Evolutionary conservation across 768 basidiomycete species (phyloP), one percentile per base, ranked within the genome.

Genomic region (Tulasnella sp.): DNA sequence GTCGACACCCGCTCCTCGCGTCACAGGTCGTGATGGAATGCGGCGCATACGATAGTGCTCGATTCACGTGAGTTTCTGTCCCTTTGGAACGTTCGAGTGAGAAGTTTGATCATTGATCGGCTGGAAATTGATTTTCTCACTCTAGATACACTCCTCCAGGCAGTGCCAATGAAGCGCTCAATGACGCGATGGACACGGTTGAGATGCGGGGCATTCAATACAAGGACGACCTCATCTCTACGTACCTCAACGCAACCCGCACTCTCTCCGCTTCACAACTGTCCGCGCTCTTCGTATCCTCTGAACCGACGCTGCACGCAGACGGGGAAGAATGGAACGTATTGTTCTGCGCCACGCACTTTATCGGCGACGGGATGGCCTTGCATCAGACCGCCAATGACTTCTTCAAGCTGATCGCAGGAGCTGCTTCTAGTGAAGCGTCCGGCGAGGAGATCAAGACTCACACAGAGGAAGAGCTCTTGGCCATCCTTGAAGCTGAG

Each of bases 341-440:
- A 55, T 72, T 87, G 62, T 77, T 92, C 49, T 83, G 83, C 63
- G 82, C 85, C 2, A 80, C 85, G 5, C 90, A 92, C 68, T 91
- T 84, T 69, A 69, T 91, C 49, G 88, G 87, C 19, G 90, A 92
- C 67, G 90, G 90, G 21, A 89, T 90, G 83, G 85, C 87, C 1
- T 75, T 91, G 17, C 87, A 91, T 70, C 76, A 79, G 60, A 85
- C 84, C 62, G 86, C 85, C 24, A 87, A 88, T 68, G 85, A 90
- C 63, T 82, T 91, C 66, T 84, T 90, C 67, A 69, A 72, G 17
- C 72, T 91, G 2, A 72, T 90, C 42, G 62, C 66, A 11, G 82
- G 78, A 0, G 62, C 57, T 3, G 62, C 60, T 25, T 55, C 31
- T 48, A 60, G 54, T 24, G 52, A 38, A 12, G 2, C 52, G 7